Base-by-base conservation (phyloP, 2,329 filamentous ascomycete species). In the Talaromyces pinophilus region DNA sequence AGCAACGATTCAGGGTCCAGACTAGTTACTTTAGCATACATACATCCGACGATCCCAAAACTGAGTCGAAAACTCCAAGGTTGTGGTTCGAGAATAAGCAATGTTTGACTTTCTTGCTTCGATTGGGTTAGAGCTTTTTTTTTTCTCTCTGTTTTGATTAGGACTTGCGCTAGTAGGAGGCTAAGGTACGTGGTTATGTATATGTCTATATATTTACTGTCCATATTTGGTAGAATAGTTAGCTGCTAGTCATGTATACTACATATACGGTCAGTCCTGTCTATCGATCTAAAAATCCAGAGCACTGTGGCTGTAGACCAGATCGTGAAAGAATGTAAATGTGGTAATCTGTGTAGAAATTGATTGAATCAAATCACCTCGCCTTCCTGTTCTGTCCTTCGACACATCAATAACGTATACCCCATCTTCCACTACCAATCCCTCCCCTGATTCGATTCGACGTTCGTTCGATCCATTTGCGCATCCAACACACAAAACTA, bases 11-110 rank as follows among this genome's bases (percentile, higher is more conserved):
- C 35, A 44, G 57, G 57, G 57, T 59, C 57, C 35, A 44, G 57
- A 59, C 57, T 59, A 59, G n/a, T 25, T 11, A 10, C 6, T 38
- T n/a, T 59, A 59, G 38, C 25, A 59, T 42, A 40, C 19, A 30
- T 59, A 40, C 19, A 30, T 59, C 19, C 33, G 57, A 33, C 25
- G 57, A 28, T 46, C 38, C 22, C 25, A 33, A 44, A 19, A 28
- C 22, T n/a, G 38, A 44, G 38, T 62, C 33, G 35, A 42, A 7
- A 17, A 7, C 25, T 42, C 25, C 48, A 52, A 52, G 48, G 25
- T 17, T 28, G 48, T 42, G 61, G 48, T 55, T 54, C 61, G 61
- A 48, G 61, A 63, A 63, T 63, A 63, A 63, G 61, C 61, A 63
- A 63, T 48, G 35, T 55, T 44, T 38, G n/a, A 8, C 35, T 11